phyloP scores from a whole-genome alignment of 2,329 filamentous ascomycete genomes.

The Beauveria sp. region DNA sequence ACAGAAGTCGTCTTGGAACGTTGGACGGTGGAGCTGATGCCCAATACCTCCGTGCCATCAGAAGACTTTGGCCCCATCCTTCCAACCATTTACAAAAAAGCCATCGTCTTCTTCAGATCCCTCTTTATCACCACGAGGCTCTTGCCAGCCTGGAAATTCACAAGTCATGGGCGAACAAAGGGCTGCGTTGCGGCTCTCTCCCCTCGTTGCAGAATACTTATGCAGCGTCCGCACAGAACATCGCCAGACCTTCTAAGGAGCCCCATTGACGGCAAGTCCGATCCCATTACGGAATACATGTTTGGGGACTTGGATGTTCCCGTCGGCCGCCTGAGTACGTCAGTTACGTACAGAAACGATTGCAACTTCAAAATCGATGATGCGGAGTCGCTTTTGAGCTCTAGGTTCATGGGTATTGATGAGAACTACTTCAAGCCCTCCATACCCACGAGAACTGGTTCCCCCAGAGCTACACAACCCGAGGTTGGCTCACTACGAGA shows the following conservation, averaged over 20 bases:
- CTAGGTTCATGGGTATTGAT: conserved; percentile 85
- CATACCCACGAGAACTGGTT: conserved; percentile 47
- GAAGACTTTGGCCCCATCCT: conserved; percentile 57
- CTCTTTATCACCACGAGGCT: conserved; percentile 77
- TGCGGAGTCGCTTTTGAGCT: conserved; percentile 82
- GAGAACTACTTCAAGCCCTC: conserved; percentile 82
- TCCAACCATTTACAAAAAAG: conserved; percentile 93
- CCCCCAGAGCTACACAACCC: conserved; percentile 26
- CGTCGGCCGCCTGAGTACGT: conserved; percentile 72
- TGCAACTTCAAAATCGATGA: conserved; percentile 90
- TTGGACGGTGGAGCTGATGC: conserved; percentile 78
- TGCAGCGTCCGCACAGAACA: conserved; percentile 46
- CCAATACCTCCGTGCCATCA: conserved; percentile 36
- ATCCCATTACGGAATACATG: conserved; percentile 60
- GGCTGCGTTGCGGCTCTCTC: conserved; percentile 59
- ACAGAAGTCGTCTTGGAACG: conserved; percentile 81
- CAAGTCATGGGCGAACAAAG: conserved; percentile 64
- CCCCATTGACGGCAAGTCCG: conserved; percentile 29
- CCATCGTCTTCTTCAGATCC: conserved; percentile 87
- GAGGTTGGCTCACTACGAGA: conserved; percentile 73
- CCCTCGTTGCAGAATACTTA: conserved; percentile 72
- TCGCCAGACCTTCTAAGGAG: conserved; percentile 56
- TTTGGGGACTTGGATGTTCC: conserved; percentile 84
- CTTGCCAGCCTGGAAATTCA: conserved; percentile 79
- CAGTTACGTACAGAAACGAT: conserved; percentile 77